Base-by-base conservation (phyloP, 495 filamentous ascomycete species). In the Chaetomium cochliodes region DNA sequence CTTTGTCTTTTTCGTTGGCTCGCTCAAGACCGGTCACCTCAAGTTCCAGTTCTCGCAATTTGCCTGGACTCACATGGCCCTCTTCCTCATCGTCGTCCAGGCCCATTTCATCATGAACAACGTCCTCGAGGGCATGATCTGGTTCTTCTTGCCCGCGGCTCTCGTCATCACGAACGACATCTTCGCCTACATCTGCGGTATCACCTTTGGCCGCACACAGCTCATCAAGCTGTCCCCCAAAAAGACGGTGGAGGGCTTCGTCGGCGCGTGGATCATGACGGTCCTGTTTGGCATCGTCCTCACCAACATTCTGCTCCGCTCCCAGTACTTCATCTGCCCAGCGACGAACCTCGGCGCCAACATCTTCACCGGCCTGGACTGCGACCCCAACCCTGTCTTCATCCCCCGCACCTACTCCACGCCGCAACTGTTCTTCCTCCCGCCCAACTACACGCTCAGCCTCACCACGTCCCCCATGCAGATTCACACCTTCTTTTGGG, bases 81-180 rank as follows among this genome's bases (percentile, higher is more conserved):
- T 99, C 37, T 97, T 96, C 81, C 79, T 99, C 71, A 97, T 99
- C 69, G 92, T 97, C 26, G 92, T 97, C 15, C 96, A 99, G 75
- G 92, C 96, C 25, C 96, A 99, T 77, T 99, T 99, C 73, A 92
- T 99, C 76, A 97, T 99, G 90, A 98, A 99, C 82, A 99, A 98
- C 78, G 88, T 98, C 65, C 93, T 99, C 75, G 96, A 99, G 79
- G 96, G 96, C 77, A 92, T 99, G 91, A 94, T 99, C 74, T 99
- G 96, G 96, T 98, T 99, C 83, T 97, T 99, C 85, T 82, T 99
- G 52, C 96, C 96, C 2, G 93, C 92, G 3, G 89, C 90, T 30
- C 84, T 99, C 61, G 96, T 99, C 70, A 97, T 98, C 72, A 96
- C 90, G 44, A 99, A 99, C 72, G 96, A 99, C 76, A 99, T 98